Percentiles rank a stretch among this genome's conserved stretches.
Conservation (phyloP, 768 basidiomycete species). For the Boletus rubroflammeus region DNA sequence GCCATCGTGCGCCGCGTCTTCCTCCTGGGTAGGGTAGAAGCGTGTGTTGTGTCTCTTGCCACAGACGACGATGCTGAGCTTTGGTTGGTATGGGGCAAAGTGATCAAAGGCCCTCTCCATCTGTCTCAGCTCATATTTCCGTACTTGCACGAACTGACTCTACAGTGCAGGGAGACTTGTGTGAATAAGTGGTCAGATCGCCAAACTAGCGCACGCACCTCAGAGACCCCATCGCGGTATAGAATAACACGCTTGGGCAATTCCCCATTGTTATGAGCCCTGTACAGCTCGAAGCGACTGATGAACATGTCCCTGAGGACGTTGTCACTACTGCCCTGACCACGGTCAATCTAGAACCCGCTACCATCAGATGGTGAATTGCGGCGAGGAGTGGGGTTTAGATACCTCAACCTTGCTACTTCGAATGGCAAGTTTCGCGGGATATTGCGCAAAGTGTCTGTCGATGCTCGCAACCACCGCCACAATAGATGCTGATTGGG, state of each 20-base stretch:
- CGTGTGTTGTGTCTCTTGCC: slow-evolving; percentile 56
- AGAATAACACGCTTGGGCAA: slow-evolving; percentile 46
- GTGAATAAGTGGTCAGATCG: neutral
- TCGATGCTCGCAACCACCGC: slow-evolving; percentile 54
- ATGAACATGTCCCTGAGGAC: slow-evolving; percentile 45
- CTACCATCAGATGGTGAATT: neutral
- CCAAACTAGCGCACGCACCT: slow-evolving; percentile 40
- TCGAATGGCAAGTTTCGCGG: slow-evolving; percentile 45
- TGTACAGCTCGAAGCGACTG: slow-evolving; percentile 41
- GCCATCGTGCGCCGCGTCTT: slow-evolving; percentile 40
- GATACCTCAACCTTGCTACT: slow-evolving; percentile 62
- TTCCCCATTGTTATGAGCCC: slow-evolving; percentile 27
- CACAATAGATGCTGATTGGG: slow-evolving; percentile 41
- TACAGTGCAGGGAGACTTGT: slow-evolving; percentile 9
- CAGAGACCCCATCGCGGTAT: slow-evolving; percentile 74
- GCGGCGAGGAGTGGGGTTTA: neutral
- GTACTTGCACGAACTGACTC: slow-evolving; percentile 48
- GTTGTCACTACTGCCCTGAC: slow-evolving; percentile 34
- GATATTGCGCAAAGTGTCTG: slow-evolving; percentile 44
- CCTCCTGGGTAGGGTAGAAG: slow-evolving; percentile 45
- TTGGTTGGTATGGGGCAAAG: slow-evolving; percentile 42
- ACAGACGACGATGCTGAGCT: slow-evolving; percentile 51
- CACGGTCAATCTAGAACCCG: neutral
- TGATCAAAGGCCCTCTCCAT: slow-evolving; percentile 40
- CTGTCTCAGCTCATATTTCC: slow-evolving; percentile 39